Conservation (phyloP, 2,329 filamentous ascomycete genomes). For the Beauveria brongniartii region DNA sequence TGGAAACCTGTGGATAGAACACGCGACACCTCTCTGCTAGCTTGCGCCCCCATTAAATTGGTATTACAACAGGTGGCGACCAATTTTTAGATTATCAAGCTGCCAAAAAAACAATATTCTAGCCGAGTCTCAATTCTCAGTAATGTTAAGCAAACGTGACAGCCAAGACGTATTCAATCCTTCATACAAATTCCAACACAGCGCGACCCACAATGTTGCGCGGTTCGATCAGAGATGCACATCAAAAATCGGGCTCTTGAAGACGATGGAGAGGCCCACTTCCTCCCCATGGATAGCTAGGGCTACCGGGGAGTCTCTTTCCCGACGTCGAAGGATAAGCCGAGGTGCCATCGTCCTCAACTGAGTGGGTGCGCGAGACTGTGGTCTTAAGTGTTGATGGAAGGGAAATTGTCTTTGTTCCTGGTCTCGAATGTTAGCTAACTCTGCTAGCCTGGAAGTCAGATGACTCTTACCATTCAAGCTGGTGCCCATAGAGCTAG, state of each 20-base stretch:
- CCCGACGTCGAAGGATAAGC: slow-evolving; percentile 16
- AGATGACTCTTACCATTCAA: neutral
- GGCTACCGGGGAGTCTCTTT: slow-evolving; percentile 20
- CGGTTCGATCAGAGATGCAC: neutral
- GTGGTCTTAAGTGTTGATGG: slow-evolving; percentile 16
- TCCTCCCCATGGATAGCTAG: slow-evolving; percentile 30
- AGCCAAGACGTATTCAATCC: neutral
- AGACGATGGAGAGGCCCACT: slow-evolving; percentile 28
- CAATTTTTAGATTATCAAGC: neutral
- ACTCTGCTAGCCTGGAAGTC: neutral
- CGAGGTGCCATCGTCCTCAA: neutral
- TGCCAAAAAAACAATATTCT: neutral
- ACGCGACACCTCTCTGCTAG: neutral
- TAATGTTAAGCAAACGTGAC: neutral
- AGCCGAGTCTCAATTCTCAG: neutral
- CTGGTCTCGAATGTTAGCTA: neutral
- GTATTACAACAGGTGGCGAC: neutral
- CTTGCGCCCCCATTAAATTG: neutral
- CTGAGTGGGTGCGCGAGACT: slow-evolving; percentile 11
- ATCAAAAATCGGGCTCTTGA: slow-evolving; percentile 18
- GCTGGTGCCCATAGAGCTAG: neutral
- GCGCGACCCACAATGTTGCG: neutral
- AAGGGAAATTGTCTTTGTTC: slow-evolving; percentile 4
- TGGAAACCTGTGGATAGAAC: neutral
- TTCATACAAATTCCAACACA: slow-evolving; percentile 3